Percentiles rank a stretch among this genome's conserved stretches.
Conservation (phyloP, 2,329 filamentous ascomycete species). For the Sporothrix pallida region DNA sequence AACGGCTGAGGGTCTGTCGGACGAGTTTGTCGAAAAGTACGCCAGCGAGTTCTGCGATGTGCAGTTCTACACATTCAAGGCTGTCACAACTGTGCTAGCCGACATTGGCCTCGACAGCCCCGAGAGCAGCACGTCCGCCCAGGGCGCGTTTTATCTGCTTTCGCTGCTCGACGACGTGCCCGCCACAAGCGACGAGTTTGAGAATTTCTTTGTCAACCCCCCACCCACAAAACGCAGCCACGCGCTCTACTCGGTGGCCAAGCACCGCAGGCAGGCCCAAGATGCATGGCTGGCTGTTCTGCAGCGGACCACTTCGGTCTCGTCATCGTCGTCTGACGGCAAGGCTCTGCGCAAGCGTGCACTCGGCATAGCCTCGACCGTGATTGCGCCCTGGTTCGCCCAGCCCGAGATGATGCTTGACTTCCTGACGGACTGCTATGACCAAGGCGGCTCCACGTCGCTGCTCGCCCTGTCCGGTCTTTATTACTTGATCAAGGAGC, state of each 20-base stretch:
- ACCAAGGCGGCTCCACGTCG: conserved; percentile 83
- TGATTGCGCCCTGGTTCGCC: conserved; percentile 86
- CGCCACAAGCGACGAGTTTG: conserved; percentile 67
- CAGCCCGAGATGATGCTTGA: conserved; percentile 91
- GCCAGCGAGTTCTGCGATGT: conserved; percentile 83
- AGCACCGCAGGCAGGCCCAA: conserved; percentile 81
- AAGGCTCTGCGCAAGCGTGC: conserved; percentile 80
- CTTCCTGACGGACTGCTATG: conserved; percentile 93
- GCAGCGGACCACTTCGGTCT: conserved; percentile 58
- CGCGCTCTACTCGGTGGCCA: conserved; percentile 65
- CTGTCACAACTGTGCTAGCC: conserved; percentile 52
- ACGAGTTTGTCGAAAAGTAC: conserved; percentile 79
- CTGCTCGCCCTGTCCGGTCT: conserved; percentile 89
- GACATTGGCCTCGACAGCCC: conserved; percentile 39
- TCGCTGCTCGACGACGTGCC: conserved; percentile 74
- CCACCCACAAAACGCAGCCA: conserved; percentile 71
- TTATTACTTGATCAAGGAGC: conserved; percentile 91
- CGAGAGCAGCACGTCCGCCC: conserved; percentile 35
- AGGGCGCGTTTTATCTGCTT: conserved; percentile 65
- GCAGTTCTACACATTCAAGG: conserved; percentile 79
- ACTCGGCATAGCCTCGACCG: conserved; percentile 74
- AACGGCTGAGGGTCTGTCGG: conserved; percentile 54
- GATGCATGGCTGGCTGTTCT: conserved; percentile 86
- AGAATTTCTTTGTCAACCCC: conserved; percentile 68
- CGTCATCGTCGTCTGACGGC: conserved; percentile 54